Base-by-base conservation (phyloP, 371 early-diverging fungal genomes). In the Actinomucor elegans region DNA sequence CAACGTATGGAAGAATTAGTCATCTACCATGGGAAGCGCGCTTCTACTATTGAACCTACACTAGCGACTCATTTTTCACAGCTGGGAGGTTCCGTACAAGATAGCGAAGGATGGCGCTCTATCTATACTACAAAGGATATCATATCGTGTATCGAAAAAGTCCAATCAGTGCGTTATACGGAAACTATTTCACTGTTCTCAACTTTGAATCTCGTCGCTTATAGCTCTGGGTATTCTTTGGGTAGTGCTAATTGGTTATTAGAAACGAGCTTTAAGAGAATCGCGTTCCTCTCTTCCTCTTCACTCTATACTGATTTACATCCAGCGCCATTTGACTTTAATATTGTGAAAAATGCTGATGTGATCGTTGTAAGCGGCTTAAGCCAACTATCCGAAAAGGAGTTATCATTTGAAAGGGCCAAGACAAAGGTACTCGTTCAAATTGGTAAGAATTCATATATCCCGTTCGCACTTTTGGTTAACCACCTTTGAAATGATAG, bases 191-290 rank as follows among this genome's bases (percentile, higher is more conserved):
- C 62, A 3, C 43, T 79, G 24, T 73, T 65, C 34, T 64, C 67
- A 11, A 70, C 70, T 4, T 66, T 85, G 26, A 62, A 69, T 33
- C 61, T 83, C 4, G 72, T 73, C 7, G 75, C 86, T 7, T 67
- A 78, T 54, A 87, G 88, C 48, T 81, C 89, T 3, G 89, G 89
- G 0, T 80, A 84, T 63, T 71, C 73, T 28, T 68, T 92, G 32
- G 92, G 92, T 5, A 69, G 83, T 14, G 78, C 86, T 2, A 90
- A 89, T 59, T 92, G 92, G 92, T 57, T 79, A 0, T 64, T 92
- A 27, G 81, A 83, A 54, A 77, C 78, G 47, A 78, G 80, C 34
- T 77, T 73, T 38, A 80, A 84, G 34, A 78, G 75, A 64, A 76
- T 90, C 14, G 84, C 79, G 5, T 78, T 88, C 38, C 45, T 91